Evolutionary conservation across 345 rosid species (phyloP).

Genomic region (Murraya paniculata): DNA sequence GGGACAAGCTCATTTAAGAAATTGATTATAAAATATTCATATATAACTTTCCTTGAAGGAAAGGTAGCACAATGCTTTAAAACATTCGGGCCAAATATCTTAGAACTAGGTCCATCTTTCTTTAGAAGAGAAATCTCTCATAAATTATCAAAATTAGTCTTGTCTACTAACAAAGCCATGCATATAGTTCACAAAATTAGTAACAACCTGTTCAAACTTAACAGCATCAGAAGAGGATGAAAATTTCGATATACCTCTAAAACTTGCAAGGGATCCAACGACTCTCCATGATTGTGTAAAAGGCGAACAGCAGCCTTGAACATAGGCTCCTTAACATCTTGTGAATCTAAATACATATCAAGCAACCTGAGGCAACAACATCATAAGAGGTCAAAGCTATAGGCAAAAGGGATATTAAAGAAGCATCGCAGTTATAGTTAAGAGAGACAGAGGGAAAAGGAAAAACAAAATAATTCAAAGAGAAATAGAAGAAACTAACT

Average conservation of each 20-base stretch:
- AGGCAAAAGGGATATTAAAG: background rate
- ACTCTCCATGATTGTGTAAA: conserved; percentile 96
- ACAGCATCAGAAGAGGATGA: background rate
- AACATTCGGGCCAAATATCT: background rate
- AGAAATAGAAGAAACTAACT: conserved; percentile 42
- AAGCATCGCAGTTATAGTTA: background rate
- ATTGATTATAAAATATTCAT: background rate
- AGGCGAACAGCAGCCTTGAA: conserved; percentile 98
- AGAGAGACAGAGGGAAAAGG: background rate
- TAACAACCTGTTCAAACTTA: background rate
- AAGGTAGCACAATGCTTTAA: background rate
- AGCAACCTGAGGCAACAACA: conserved; percentile 59
- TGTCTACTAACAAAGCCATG: background rate
- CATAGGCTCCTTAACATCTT: conserved; percentile 89
- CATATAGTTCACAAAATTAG: background rate
- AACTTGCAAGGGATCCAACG: conserved; percentile 95
- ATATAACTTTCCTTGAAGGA: background rate
- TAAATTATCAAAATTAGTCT: background rate
- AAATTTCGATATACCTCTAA: conserved; percentile 54
- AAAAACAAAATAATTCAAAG: background rate
- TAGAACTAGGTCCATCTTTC: background rate
- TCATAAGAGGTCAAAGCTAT: conserved; percentile 11
- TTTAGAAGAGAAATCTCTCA: background rate
- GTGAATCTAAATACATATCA: conserved; percentile 96
- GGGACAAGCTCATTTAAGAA: background rate